Percentiles rank a stretch among this genome's conserved stretches.
Evolutionary conservation across 306 rosid species (phyloP).

Genomic region (Prunus kanzakura): DNA sequence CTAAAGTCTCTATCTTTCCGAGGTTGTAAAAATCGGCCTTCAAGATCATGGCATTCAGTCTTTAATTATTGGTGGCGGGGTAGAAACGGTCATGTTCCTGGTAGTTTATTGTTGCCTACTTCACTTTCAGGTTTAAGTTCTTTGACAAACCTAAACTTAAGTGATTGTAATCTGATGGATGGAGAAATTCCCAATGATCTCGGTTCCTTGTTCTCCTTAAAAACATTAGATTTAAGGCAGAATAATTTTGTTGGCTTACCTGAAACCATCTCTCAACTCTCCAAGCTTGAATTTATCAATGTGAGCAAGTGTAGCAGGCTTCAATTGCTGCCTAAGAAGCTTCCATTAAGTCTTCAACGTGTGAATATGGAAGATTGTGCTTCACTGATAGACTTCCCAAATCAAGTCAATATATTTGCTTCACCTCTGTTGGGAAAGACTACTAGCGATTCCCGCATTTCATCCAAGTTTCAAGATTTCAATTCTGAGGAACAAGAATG

Average conservation of each 20-base stretch:
- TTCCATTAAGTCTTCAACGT: not conserved
- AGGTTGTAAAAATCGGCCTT: not conserved
- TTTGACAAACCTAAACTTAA: slow-evolving; percentile 6
- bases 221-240: not conserved
- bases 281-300: slow-evolving; percentile 2
- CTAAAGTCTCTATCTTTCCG: not conserved
- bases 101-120: slow-evolving; percentile 8
- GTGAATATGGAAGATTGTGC: slow-evolving; percentile 9
- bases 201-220: slow-evolving; percentile 9
- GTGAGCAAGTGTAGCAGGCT: slow-evolving; percentile 16
- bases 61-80: not conserved
- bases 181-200: slow-evolving; percentile 19
- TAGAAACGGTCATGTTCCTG: not conserved
- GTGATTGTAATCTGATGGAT: slow-evolving; percentile 18
- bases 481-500: not conserved
- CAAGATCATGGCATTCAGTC: slow-evolving; percentile 7
- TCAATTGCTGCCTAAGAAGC: not conserved
- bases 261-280: slow-evolving; percentile 3
- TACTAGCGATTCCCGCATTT: not conserved
- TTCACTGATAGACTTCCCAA: not conserved
- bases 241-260: slow-evolving; percentile 10
- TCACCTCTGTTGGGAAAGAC: not conserved
- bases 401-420: not conserved
- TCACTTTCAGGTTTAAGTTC: slow-evolving; percentile 3
- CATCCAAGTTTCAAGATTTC: not conserved